A percentile compares a stretch with the other conserved stretches of the same genome.
Conservation (phyloP, 108 stramenopile species). For the Thalassiosira profunda region DNA sequence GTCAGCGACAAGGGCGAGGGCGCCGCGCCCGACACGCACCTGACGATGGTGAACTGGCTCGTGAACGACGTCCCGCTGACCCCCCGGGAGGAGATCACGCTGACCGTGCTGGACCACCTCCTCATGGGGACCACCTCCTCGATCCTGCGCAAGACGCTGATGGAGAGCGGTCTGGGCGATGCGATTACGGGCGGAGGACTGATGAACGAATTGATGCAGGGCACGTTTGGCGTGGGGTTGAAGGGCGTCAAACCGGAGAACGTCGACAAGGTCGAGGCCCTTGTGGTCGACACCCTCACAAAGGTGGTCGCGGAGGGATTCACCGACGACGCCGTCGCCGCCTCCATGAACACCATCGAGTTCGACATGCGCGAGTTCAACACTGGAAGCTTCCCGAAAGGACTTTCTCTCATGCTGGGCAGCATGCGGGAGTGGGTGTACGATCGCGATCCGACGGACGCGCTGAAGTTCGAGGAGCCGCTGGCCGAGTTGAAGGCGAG, state of each 20-base stretch:
- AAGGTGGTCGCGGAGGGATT: slow-evolving; percentile 94
- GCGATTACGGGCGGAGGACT: slow-evolving; percentile 95
- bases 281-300: slow-evolving; percentile 82
- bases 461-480: slow-evolving; percentile 92
- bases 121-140: slow-evolving; percentile 94
- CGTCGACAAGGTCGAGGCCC: slow-evolving; percentile 77
- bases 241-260: slow-evolving; percentile 89
- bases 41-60: slow-evolving; percentile 95
- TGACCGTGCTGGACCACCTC: slow-evolving; percentile 93
- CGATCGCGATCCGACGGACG: slow-evolving; percentile 88
- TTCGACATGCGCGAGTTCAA: slow-evolving; percentile 98
- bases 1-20: slow-evolving; percentile 36
- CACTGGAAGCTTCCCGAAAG: slow-evolving; percentile 97
- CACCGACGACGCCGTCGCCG: slow-evolving; percentile 83
- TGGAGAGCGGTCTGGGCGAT: slow-evolving; percentile 92
- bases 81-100: slow-evolving; percentile 79
- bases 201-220: slow-evolving; percentile 92
- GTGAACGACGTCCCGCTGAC: slow-evolving; percentile 91
- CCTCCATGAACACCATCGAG: slow-evolving; percentile 96
- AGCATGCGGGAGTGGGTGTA: slow-evolving; percentile 96
- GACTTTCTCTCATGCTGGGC: slow-evolving; percentile 96
- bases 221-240: slow-evolving; percentile 92
- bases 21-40: slow-evolving; percentile 83
- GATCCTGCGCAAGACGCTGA: slow-evolving; percentile 91
- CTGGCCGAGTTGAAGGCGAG: slow-evolving; percentile 88